These are phyloP conservation scores for Nannizzia gypsea DNA, from an alignment of 2,329 filamentous ascomycete genomes.

Conservation along the genomic window DNA sequence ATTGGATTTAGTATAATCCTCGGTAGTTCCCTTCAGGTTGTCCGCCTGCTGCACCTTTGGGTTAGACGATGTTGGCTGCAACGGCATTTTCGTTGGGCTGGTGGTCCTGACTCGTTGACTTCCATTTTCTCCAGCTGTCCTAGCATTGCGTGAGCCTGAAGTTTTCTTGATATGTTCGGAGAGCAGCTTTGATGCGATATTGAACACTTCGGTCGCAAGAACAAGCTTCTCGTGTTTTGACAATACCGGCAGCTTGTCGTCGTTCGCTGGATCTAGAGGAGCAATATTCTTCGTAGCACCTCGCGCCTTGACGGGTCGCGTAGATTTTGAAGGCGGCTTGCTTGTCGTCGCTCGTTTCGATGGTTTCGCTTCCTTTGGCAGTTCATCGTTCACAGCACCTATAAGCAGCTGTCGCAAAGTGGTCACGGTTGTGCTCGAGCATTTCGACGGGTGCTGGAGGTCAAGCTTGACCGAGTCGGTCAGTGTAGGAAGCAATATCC, in stretches of 20 bases:
- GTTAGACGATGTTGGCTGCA: slow-evolving; percentile 24
- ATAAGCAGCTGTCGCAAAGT: slow-evolving; percentile 30
- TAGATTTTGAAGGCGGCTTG: background rate
- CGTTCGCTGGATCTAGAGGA: slow-evolving; percentile 15
- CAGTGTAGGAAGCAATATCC: slow-evolving; percentile 14
- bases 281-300: slow-evolving; percentile 18
- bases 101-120: background rate
- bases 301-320: slow-evolving; percentile 19
- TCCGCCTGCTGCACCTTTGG: slow-evolving; percentile 17
- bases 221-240: slow-evolving; percentile 30
- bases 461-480: slow-evolving; percentile 42
- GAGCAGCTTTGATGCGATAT: slow-evolving; percentile 33
- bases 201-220: slow-evolving; percentile 37
- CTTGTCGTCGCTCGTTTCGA: slow-evolving; percentile 15
- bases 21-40: slow-evolving; percentile 16
- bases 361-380: slow-evolving; percentile 18
- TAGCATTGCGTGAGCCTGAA: slow-evolving; percentile 3
- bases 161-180: slow-evolving; percentile 28
- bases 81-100: slow-evolving; percentile 12
- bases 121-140: background rate
- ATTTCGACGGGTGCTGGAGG: slow-evolving; percentile 43
- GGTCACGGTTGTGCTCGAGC: slow-evolving; percentile 35
- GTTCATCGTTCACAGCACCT: slow-evolving; percentile 14
- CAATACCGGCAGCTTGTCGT: slow-evolving; percentile 21
- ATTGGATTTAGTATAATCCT: slow-evolving; percentile 1